A percentile compares a stretch with the other conserved stretches of the same genome.
phyloP scores from a whole-genome alignment of 306 rosid species.

The Sindora glabra region DNA sequence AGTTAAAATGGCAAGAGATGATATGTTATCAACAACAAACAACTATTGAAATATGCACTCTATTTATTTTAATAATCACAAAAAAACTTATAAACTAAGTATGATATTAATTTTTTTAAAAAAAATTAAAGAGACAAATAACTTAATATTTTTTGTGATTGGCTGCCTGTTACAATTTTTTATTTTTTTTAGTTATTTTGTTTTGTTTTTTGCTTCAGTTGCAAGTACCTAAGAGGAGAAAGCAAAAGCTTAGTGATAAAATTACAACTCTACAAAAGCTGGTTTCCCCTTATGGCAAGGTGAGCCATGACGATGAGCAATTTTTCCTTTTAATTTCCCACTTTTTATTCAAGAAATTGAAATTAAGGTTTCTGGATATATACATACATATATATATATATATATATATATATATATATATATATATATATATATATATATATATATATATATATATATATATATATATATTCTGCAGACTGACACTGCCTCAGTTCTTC shows the following conservation, averaged over 20 bases:
- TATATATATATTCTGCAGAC: slow-evolving; percentile 55
- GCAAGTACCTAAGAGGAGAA: slow-evolving; percentile 34
- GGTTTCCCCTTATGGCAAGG: slow-evolving; percentile 90
- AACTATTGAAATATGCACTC: too few species aligned
- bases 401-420: too few species aligned
- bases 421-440: too few species aligned
- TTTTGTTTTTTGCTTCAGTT: slow-evolving; percentile 10
- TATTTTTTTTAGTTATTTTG: background rate
- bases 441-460: too few species aligned
- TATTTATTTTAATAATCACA: too few species aligned
- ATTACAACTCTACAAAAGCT: slow-evolving; percentile 63
- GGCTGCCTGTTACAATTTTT: background rate
- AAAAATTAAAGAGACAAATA: too few species aligned
- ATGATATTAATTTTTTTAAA: too few species aligned
- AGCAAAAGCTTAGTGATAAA: slow-evolving; percentile 67
- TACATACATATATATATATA: too few species aligned
- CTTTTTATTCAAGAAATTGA: background rate
- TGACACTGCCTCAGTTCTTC: slow-evolving; percentile 77
- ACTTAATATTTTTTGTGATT: background rate
- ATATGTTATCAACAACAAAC: too few species aligned
- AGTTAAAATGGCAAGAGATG: too few species aligned
- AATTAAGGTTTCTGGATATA: background rate
- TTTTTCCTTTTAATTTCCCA: background rate
- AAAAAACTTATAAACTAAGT: too few species aligned
- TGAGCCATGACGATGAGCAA: background rate